Evolutionary conservation across 768 basidiomycete species (phyloP).

Genomic region (Daedaleopsis sinensis): DNA sequence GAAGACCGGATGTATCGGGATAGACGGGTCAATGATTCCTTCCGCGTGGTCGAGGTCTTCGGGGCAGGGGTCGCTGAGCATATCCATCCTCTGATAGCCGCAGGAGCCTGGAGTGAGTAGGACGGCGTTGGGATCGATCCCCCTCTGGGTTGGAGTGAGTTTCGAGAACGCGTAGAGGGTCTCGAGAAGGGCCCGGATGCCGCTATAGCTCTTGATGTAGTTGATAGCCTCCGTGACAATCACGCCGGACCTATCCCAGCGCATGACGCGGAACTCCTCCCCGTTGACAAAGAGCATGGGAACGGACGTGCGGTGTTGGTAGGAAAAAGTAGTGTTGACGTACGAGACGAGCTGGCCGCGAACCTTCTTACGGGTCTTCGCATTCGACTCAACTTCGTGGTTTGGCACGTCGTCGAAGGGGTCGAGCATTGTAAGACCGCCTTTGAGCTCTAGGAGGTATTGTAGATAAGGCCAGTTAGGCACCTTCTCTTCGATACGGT

Average conservation of each 20-base stretch:
- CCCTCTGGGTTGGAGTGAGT: neutral
- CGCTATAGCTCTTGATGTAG: neutral
- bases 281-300: constrained; percentile 6
- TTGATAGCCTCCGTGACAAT: neutral
- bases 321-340: no score
- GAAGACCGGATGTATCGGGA: neutral
- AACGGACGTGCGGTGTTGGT: constrained; percentile 2
- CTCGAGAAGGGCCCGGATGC: neutral
- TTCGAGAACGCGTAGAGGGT: neutral
- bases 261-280: neutral
- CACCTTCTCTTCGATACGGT: neutral
- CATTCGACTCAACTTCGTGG: neutral
- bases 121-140: neutral
- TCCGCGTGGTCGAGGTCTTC: neutral
- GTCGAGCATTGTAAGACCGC: neutral
- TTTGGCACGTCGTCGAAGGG: neutral
- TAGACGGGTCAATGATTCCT: neutral
- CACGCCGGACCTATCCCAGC: neutral
- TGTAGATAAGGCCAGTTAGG: neutral
- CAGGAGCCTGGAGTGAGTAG: neutral
- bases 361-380: neutral
- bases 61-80: neutral
- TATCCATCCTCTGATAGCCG: neutral
- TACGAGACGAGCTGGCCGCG: neutral
- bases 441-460: neutral